Base-by-base conservation (phyloP, 2,329 filamentous ascomycete genomes). In the Colletotrichum melonis region DNA sequence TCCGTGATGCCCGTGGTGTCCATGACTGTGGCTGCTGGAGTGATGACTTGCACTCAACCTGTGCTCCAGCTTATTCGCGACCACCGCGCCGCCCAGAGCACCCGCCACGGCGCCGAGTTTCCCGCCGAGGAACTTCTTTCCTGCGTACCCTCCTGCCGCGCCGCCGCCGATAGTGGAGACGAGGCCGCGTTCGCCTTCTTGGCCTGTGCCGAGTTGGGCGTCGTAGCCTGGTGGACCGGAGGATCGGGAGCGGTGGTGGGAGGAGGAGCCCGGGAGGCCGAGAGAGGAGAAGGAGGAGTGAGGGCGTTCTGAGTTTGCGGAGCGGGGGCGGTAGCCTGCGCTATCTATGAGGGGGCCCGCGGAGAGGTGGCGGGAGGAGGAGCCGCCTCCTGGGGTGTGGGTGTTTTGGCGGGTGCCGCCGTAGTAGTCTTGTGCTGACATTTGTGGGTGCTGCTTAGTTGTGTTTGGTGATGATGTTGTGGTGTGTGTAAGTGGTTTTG, bases 81-180 rank as follows among this genome's bases (percentile, higher is more conserved):
- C 87, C 14, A 90, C 83, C 0, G 88, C 89, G 28, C 90, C 90
- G 12, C 86, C 87, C 2, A 89, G 84, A 8, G 85, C 81, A 0
- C 89, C 89, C 1, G 86, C 83, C 6, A 90, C 76, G 2, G 89
- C 88, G 28, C 87, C 87, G 46, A 91, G 77, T 60, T 86, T 81
- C 7, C 88, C 88, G 66, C 88, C 87, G 24, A 89, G 88, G 12
- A 88, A 78, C 79, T 91, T 87, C 77, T 90, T 86, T 0, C 86
- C 89, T 0, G 89, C 69, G 69, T 88, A 87, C 0, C 86, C 89
- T 49, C 89, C 89, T 0, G 84, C 86, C 3, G 85, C 87, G 26
- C 87, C 86, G 16, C 89, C 89, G 1, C 89, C 69, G 4, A 91
- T 77, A 2, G 88, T 88, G 1, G 89, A 86, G 14, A 89, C 85